Base-by-base conservation (phyloP, 805 yeast genomes). In the Clavispora fructus region DNA sequence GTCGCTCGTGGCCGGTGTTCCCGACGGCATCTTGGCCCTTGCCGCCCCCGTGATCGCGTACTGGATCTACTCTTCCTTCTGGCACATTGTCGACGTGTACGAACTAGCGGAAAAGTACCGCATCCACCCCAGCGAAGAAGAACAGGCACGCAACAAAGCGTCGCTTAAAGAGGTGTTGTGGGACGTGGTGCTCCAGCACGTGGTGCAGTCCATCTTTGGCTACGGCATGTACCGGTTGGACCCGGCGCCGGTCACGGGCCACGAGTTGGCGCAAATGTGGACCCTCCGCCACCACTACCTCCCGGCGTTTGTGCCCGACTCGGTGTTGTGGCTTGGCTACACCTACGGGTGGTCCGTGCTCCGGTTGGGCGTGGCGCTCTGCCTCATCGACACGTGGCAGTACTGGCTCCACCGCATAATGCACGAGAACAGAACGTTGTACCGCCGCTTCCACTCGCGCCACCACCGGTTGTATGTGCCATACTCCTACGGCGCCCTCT, bases 381-480 rank as follows among this genome's bases (percentile, higher is more conserved):
- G 80, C 43, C 70, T 94, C 51, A 78, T 94, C 56, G 99, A 94
- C 64, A 77, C 96, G 3, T 94, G 99, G 99, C 99, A 94, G 69
- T 94, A 87, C 66, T 80, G 82, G 74, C 73, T 91, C 52, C 99
- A 94, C 65, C 77, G 96, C 51, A 62, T 76, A 52, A 91, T 94
- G 98, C 99, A 94, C 63, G 59, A 75, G 61, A 87, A 87, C 75
- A 83, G 82, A 61, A 69, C 74, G 45, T 70, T 91, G 41, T 94
- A 94, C 76, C 79, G 77, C 52, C 70, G 80, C 44, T 87, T 88
- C 74, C 99, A 94, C 65, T 89, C 98, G 6, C 83, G 96, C 55
- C 99, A 94, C 67, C 99, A 94, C 67, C 73, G 92, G 45, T 74
- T 94, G 42, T 92, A 94, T 57, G 97, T 94, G 32, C 99, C 99